Conservation (phyloP, 768 basidiomycete genomes). For the Lentinula lateritia region DNA sequence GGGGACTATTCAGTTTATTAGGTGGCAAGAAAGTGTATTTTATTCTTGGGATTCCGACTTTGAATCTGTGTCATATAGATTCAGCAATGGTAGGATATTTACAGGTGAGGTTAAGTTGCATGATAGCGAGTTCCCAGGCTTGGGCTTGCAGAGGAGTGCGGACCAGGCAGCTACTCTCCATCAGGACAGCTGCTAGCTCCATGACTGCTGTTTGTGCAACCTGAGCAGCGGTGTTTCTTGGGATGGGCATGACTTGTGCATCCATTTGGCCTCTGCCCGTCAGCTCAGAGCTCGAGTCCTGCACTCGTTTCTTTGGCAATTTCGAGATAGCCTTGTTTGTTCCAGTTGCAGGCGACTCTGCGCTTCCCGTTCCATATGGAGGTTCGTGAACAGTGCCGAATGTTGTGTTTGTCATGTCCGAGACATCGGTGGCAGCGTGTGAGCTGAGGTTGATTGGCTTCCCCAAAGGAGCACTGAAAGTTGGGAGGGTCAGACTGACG, state of each 20-base stretch:
- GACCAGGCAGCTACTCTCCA: conserved; percentile 19
- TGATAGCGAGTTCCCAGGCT: conserved; percentile 23
- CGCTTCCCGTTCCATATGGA: conserved; percentile 18
- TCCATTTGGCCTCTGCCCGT: conserved; percentile 24
- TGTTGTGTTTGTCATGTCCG: conserved; percentile 20
- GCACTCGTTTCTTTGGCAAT: conserved; percentile 4
- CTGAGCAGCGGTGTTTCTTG: conserved; percentile 32
- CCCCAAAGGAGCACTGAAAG: not conserved
- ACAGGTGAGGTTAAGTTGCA: conserved; percentile 8
- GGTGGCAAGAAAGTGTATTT: not conserved
- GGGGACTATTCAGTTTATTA: not conserved
- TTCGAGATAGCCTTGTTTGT: conserved; percentile 13
- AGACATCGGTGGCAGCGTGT: conserved; percentile 22
- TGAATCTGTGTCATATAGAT: conserved; percentile 8
- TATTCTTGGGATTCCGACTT: not conserved
- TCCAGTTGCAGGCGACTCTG: conserved; percentile 11
- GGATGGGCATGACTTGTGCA: conserved; percentile 20
- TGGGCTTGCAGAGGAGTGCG: conserved; percentile 24
- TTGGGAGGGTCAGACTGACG: not conserved
- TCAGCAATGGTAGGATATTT: conserved; percentile 21
- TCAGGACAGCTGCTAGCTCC: conserved; percentile 35
- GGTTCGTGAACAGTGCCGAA: conserved; percentile 12
- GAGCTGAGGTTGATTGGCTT: not conserved
- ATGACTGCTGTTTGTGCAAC: conserved; percentile 29
- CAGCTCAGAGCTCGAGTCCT: conserved; percentile 23